Evolutionary conservation across 2,329 filamentous ascomycete species (phyloP).

Genomic region (Exophiala viscosa): DNA sequence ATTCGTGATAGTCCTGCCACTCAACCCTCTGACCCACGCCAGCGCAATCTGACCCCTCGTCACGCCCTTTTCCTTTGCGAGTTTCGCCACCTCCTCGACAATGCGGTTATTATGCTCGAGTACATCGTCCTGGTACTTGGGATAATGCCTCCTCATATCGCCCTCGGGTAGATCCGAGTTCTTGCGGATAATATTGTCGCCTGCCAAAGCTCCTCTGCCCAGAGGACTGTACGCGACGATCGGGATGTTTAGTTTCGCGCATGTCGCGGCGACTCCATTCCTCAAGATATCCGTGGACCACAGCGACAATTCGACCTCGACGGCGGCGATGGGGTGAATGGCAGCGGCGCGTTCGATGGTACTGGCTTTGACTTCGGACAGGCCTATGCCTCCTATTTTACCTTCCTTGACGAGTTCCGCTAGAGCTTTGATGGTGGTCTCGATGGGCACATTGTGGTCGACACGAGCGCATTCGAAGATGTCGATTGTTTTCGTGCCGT

Average conservation of each 20-base stretch:
- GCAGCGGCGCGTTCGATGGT: slow-evolving; percentile 46
- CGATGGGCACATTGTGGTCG: slow-evolving; percentile 50
- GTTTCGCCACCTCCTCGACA: slow-evolving; percentile 42
- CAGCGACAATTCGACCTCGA: slow-evolving; percentile 60
- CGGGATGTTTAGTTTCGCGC: slow-evolving; percentile 55
- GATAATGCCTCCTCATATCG: slow-evolving; percentile 43
- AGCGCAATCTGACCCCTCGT: slow-evolving; percentile 48
- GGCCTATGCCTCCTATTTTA: slow-evolving; percentile 43
- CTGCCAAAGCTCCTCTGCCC: slow-evolving; percentile 54
- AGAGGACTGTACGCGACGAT: slow-evolving; percentile 60
- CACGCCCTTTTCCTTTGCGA: slow-evolving; percentile 45
- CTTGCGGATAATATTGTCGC: slow-evolving; percentile 39
- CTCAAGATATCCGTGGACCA: slow-evolving; percentile 55
- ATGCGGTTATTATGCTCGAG: slow-evolving; percentile 51
- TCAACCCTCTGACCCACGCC: slow-evolving; percentile 47
- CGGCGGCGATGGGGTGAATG: slow-evolving; percentile 54
- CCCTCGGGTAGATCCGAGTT: slow-evolving; percentile 47
- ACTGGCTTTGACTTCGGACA: slow-evolving; percentile 44
- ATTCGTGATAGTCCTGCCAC: slow-evolving; percentile 29
- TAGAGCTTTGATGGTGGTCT: slow-evolving; percentile 42
- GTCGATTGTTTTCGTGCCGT: slow-evolving; percentile 55
- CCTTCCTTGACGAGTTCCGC: slow-evolving; percentile 41
- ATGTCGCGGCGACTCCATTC: slow-evolving; percentile 56
- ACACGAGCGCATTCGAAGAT: slow-evolving; percentile 58
- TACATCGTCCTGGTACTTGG: slow-evolving; percentile 51